Evolutionary conservation across 2,329 filamentous ascomycete species (phyloP), one percentile per base, ranked within the genome.

Genomic region (Pseudocercospora fuligena): DNA sequence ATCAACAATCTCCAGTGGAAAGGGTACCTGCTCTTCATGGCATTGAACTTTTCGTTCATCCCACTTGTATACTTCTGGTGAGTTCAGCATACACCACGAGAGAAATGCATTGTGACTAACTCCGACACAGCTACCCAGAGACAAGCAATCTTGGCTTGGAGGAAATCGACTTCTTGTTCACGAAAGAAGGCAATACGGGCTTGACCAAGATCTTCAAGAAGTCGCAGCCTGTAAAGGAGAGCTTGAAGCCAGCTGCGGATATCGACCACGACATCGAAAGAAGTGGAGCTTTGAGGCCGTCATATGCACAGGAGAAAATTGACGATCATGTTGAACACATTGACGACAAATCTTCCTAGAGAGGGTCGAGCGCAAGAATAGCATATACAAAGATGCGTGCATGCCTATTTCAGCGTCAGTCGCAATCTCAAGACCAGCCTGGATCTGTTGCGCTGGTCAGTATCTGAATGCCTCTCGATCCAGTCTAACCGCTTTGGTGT

Each of bases 21-120:
- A 69, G 82, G 81, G 0, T 86, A 86, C 68, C 75, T 86, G 2
- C 85, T 86, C 69, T 87, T 85, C 74, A 83, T 83, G 77, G 77
- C 75, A 25, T 78, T 83, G 9, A 85, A 86, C 69, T 78, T 84
- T 23, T 70, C 76, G 0, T 82, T 81, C 69, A 77, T 82, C 0
- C 80, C 81, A 0, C 75, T 86, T 2, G 78, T 85, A 27, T 86
- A 82, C 74, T 84, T 84, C 72, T 80, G 75, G 70, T 82, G 80
- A 58, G 51, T 54, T 0, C 14, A 9, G 25, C 1, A 31, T 5
- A 29, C 1, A 3, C 8, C 7, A n/a, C 21, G 25, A 23, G 21
- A 11, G 1, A 3, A 19, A 12, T 29, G 16, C 11, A 25, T 25
- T 31, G 1, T 9, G 7, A 31, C 57, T 64, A 7, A 62, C 46